Evolutionary conservation across 2,329 filamentous ascomycete species (phyloP).

Genomic region (Trichophyton simii): DNA sequence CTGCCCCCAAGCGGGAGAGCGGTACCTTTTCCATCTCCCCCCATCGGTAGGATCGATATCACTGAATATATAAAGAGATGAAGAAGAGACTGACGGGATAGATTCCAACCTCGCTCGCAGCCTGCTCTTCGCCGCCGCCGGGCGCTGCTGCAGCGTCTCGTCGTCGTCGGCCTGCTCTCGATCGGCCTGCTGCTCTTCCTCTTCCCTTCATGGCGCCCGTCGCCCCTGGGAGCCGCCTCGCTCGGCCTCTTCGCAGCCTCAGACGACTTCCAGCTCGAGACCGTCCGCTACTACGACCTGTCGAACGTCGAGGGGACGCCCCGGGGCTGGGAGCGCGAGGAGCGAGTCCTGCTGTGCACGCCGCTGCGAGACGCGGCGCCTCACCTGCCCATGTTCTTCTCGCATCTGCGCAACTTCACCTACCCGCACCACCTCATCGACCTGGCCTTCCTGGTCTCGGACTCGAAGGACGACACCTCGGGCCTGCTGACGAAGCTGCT

Average conservation of each 20-base stretch:
- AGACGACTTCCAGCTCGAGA: conserved; percentile 72
- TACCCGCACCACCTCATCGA: conserved; percentile 96
- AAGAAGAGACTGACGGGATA: conserved; percentile 23
- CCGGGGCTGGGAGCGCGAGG: conserved; percentile 89
- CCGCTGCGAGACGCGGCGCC: conserved; percentile 84
- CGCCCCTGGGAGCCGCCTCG: conserved; percentile 50
- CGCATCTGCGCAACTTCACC: conserved; percentile 90
- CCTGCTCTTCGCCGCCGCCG: conserved; percentile 60
- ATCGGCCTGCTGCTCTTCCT: conserved; percentile 55
- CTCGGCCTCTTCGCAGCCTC: conserved; percentile 56
- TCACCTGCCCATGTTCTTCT: conserved; percentile 95
- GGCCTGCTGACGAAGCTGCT: conserved; percentile 61
- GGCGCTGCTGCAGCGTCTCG: conserved; percentile 58
- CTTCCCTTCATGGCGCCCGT: conserved; percentile 59
- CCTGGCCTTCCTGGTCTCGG: conserved; percentile 89
- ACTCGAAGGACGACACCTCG: conserved; percentile 87
- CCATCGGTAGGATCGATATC: conserved; percentile 52
- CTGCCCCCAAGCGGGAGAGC: conserved; percentile 57
- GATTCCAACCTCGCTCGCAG: conserved; percentile 74
- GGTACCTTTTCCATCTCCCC: conserved; percentile 74
- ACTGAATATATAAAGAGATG: not conserved
- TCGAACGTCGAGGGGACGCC: conserved; percentile 82
- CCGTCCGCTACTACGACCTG: conserved; percentile 92
- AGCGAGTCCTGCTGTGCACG: conserved; percentile 88
- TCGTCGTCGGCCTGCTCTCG: conserved; percentile 42